Evolutionary conservation across 2,329 filamentous ascomycete species (phyloP).

Genomic region (Aureobasidium melanogenum): DNA sequence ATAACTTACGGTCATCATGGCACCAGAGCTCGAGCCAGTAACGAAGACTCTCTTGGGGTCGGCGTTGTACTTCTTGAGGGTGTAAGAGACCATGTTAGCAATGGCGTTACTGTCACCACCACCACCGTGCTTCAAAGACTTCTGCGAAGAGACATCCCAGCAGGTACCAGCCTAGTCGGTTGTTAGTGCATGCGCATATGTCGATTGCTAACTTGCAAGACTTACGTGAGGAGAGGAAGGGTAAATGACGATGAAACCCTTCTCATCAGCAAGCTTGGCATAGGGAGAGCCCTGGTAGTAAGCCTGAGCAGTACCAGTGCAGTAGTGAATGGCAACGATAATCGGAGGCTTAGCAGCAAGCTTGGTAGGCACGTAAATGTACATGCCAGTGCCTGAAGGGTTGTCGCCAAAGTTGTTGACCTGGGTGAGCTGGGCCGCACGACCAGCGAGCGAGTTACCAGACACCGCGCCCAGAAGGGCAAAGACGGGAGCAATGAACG

Average conservation of each 20-base stretch:
- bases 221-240: conserved; percentile 41
- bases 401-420: conserved; percentile 2
- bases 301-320: conserved; percentile 44
- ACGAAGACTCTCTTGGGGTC: conserved; percentile 46
- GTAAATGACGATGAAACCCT: conserved; percentile 54
- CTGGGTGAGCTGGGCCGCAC: conserved; percentile 6
- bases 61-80: conserved; percentile 43
- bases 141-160: conserved; percentile 51
- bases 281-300: conserved; percentile 45
- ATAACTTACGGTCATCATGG: conserved; percentile 42
- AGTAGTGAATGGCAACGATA: conserved; percentile 39
- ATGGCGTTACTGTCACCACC: conserved; percentile 50
- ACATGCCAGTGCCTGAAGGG: conserved; percentile 1
- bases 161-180: conserved; percentile 35
- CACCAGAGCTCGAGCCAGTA: conserved; percentile 45
- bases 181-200: background rate
- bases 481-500: background rate
- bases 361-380: conserved; percentile 16
- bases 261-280: conserved; percentile 33
- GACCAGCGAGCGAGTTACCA: background rate
- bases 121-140: conserved; percentile 46
- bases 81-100: conserved; percentile 51
- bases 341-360: conserved; percentile 17
- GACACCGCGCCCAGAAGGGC: conserved; percentile 1
- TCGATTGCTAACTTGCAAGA: background rate